Conservation (phyloP, 495 filamentous ascomycete species). For the Emericellopsis terricola region DNA sequence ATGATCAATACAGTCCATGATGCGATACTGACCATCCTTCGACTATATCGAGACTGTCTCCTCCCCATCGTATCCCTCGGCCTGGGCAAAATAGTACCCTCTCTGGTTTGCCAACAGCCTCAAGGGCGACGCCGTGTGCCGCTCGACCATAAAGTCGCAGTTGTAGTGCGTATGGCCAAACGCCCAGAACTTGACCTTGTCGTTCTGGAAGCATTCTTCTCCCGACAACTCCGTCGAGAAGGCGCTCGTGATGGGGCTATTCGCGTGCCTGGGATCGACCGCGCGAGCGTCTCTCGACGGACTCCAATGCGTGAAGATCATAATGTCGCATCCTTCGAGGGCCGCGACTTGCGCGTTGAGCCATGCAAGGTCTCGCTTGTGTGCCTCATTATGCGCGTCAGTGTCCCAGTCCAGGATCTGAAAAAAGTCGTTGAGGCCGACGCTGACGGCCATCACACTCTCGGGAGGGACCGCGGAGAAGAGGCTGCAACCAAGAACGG, state of each 20-base stretch:
- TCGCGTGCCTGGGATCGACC: constrained; percentile 21
- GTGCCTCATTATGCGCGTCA: constrained; percentile 19
- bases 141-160: constrained; percentile 17
- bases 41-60: constrained; percentile 2
- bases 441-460: constrained; percentile 9
- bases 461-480: constrained; percentile 19
- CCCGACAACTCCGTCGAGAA: constrained; percentile 29
- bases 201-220: constrained; percentile 26
- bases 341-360: constrained; percentile 26
- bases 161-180: constrained; percentile 42
- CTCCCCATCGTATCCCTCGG: constrained; percentile 3
- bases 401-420: constrained; percentile 28
- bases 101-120: constrained; percentile 14
- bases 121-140: constrained; percentile 1
- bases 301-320: constrained; percentile 35
- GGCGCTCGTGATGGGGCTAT: constrained; percentile 18
- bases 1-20: no score
- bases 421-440: constrained; percentile 30
- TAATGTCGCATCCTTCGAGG: constrained; percentile 19
- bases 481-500: constrained; percentile 22
- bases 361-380: constrained; percentile 27
- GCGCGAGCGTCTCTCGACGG: constrained; percentile 20
- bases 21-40: no score
- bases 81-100: constrained; percentile 9
- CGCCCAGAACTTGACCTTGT: constrained; percentile 30